A percentile compares a stretch with the other conserved stretches of the same genome.
Conservation (phyloP, 2,329 filamentous ascomycete genomes). For the Cladosporium sp. region DNA sequence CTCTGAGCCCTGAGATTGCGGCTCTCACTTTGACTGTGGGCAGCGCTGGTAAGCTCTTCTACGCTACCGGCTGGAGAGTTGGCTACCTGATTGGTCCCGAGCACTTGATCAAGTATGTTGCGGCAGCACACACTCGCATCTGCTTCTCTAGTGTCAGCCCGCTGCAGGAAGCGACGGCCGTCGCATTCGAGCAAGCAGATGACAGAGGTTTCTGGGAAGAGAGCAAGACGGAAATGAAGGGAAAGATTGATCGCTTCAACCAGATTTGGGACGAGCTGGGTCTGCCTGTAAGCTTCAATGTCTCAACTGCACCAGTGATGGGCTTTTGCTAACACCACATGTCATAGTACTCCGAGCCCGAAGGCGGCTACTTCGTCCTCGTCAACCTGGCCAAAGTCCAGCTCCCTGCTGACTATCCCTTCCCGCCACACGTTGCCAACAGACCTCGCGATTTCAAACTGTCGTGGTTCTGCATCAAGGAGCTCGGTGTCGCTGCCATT, state of each 20-base stretch:
- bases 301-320: neutral
- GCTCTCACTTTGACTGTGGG: slow-evolving; percentile 87
- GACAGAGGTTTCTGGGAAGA: slow-evolving; percentile 80
- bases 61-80: slow-evolving; percentile 94
- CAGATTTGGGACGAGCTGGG: slow-evolving; percentile 50
- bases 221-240: slow-evolving; percentile 80
- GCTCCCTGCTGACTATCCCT: slow-evolving; percentile 77
- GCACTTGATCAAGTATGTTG: slow-evolving; percentile 84
- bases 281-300: slow-evolving; percentile 32
- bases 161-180: slow-evolving; percentile 87
- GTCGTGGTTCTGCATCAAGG: slow-evolving; percentile 93
- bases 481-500: slow-evolving; percentile 91
- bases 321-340: neutral
- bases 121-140: slow-evolving; percentile 89
- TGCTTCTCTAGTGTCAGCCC: slow-evolving; percentile 94
- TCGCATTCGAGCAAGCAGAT: slow-evolving; percentile 90
- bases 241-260: slow-evolving; percentile 83
- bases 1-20: slow-evolving; percentile 84
- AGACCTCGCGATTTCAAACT: slow-evolving; percentile 92
- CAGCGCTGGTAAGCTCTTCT: slow-evolving; percentile 97
- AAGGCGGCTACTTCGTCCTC: slow-evolving; percentile 96
- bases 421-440: slow-evolving; percentile 81
- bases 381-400: slow-evolving; percentile 88
- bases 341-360: slow-evolving; percentile 72
- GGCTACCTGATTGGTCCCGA: slow-evolving; percentile 90